Evolutionary conservation across 345 rosid species (phyloP).

Genomic region (Excoecaria agallocha): DNA sequence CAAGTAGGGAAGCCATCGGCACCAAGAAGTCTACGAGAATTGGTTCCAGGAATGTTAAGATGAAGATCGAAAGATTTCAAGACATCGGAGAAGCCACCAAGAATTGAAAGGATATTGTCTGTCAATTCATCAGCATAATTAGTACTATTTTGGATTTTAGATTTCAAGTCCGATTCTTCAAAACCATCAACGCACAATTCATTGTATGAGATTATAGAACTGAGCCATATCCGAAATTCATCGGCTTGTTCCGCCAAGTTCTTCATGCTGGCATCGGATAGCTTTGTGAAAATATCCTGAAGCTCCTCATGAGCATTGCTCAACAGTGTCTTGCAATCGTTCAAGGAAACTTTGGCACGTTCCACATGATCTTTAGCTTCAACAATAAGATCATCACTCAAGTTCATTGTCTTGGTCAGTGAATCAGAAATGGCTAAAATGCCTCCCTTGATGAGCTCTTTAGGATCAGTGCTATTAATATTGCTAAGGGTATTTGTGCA

Average conservation of each 20-base stretch:
- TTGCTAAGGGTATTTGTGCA: slow-evolving; percentile 19
- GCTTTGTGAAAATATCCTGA: slow-evolving; percentile 9
- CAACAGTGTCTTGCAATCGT: slow-evolving; percentile 27
- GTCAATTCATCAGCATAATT: slow-evolving; percentile 20
- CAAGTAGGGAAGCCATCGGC: slow-evolving; percentile 24
- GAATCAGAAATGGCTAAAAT: slow-evolving; percentile 19
- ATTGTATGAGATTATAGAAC: slow-evolving; percentile 24
- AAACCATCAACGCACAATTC: slow-evolving; percentile 30
- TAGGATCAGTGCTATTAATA: slow-evolving; percentile 25
- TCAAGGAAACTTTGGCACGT: slow-evolving; percentile 16
- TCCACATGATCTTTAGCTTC: neutral
- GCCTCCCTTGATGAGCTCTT: slow-evolving; percentile 26
- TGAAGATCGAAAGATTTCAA: slow-evolving; percentile 14
- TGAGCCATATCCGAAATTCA: slow-evolving; percentile 25
- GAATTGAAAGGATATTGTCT: slow-evolving; percentile 23
- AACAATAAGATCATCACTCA: slow-evolving; percentile 18
- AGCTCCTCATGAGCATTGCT: slow-evolving; percentile 19
- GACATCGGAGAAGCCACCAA: slow-evolving; percentile 14
- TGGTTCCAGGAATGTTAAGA: neutral
- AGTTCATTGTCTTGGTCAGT: slow-evolving; percentile 11
- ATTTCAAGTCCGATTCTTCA: neutral
- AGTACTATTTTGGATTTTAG: neutral
- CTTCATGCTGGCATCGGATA: neutral
- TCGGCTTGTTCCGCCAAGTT: slow-evolving; percentile 5
- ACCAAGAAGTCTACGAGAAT: slow-evolving; percentile 8